phyloP scores from a whole-genome alignment of 1,139 yeast species.

The Yamadazyma triangularis region DNA sequence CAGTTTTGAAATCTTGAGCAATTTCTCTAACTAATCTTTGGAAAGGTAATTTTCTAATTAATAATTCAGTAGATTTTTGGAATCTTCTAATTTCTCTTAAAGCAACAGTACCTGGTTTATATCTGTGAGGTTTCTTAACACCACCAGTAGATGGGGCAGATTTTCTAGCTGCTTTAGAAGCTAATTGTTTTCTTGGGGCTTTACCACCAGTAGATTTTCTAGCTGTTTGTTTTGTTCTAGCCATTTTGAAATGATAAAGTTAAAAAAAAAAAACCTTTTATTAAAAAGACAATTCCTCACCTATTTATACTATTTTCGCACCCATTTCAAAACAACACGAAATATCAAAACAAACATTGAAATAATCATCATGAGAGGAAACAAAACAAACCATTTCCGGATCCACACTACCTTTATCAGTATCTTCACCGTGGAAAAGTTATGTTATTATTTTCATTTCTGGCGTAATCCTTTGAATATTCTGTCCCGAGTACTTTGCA shows the following conservation, averaged over 20 bases:
- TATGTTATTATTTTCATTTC: too few relatives aligned
- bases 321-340: background rate
- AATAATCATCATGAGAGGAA: background rate
- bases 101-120: slow-evolving; percentile 99
- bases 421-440: background rate
- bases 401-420: background rate
- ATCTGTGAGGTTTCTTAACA: slow-evolving; percentile 99
- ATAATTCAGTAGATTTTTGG: slow-evolving; percentile 95
- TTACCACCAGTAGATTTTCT: slow-evolving; percentile 99
- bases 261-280: too few relatives aligned
- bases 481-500: too few relatives aligned
- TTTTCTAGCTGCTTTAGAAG: slow-evolving; percentile 98
- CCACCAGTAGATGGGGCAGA: slow-evolving; percentile 98
- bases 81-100: slow-evolving; percentile 99
- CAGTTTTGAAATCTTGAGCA: slow-evolving; percentile 97
- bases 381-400: background rate
- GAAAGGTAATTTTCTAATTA: slow-evolving; percentile 97
- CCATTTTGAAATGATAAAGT: slow-evolving; percentile 47
- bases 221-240: slow-evolving; percentile 98
- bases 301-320: background rate
- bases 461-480: too few relatives aligned
- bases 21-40: slow-evolving; percentile 98
- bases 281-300: background rate
- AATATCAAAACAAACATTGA: background rate
- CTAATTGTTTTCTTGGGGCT: slow-evolving; percentile 99